Conservation (phyloP, 2,329 filamentous ascomycete species). For the Phaeosphaeria sp. region DNA sequence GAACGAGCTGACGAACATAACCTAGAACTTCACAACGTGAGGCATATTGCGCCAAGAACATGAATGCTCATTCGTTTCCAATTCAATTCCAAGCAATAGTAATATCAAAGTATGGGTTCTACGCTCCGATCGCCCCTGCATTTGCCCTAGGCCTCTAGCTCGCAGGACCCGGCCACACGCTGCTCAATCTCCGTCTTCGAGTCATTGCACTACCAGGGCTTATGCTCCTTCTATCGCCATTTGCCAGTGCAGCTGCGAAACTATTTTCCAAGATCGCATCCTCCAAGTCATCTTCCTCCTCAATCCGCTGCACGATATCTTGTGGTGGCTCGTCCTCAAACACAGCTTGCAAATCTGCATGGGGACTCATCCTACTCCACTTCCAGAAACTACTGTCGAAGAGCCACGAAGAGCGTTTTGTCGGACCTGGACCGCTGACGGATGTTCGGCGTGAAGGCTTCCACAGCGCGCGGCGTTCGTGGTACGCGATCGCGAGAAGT, state of each 20-base stretch:
- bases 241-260: slow-evolving; percentile 30
- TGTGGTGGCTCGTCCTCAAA: slow-evolving; percentile 75
- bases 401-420: slow-evolving; percentile 50
- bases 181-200: slow-evolving; percentile 43
- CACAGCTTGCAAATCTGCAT: slow-evolving; percentile 74
- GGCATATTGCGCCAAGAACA: neutral
- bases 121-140: neutral
- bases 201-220: slow-evolving; percentile 40
- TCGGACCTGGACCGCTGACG: slow-evolving; percentile 39
- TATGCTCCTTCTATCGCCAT: slow-evolving; percentile 30
- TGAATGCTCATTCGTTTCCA: neutral
- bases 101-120: neutral
- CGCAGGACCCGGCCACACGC: slow-evolving; percentile 40
- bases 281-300: slow-evolving; percentile 57
- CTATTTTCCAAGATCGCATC: slow-evolving; percentile 53
- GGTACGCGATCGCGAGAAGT: slow-evolving; percentile 71
- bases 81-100: neutral
- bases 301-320: slow-evolving; percentile 54
- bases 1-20: neutral
- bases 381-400: slow-evolving; percentile 57
- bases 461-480: slow-evolving; percentile 76
- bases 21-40: neutral
- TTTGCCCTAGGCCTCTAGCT: neutral
- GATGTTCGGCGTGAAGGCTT: slow-evolving; percentile 48
- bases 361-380: slow-evolving; percentile 69